phyloP scores from a whole-genome alignment of 768 basidiomycete genomes.

The Rhizopogon rudus region DNA sequence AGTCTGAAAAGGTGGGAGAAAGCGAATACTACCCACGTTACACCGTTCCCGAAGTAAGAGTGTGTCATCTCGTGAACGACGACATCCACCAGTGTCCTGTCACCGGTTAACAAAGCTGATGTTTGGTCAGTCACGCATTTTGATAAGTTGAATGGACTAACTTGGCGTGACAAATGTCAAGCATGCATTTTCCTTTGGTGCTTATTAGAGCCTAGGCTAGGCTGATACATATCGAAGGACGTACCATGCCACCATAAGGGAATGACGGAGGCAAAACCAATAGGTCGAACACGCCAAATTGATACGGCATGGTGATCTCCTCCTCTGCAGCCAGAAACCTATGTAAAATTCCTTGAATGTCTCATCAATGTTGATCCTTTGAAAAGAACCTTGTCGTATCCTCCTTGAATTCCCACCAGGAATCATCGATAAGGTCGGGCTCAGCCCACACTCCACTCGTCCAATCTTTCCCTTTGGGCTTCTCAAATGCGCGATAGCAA shows the following conservation, averaged over 20 bases:
- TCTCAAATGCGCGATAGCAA: constrained; percentile 61
- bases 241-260: constrained; percentile 88
- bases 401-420: constrained; percentile 84
- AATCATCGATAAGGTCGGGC: constrained; percentile 70
- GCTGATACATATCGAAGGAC: background rate
- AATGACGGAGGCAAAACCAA: constrained; percentile 88
- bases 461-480: constrained; percentile 64
- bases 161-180: constrained; percentile 87
- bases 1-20: constrained; percentile 1
- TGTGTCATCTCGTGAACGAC: constrained; percentile 85
- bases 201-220: background rate
- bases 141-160: constrained; percentile 25
- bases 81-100: constrained; percentile 82
- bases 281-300: constrained; percentile 85
- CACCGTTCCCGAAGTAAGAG: constrained; percentile 91
- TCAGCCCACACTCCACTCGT: constrained; percentile 88
- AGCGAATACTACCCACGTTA: constrained; percentile 49
- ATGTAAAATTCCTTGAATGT: background rate
- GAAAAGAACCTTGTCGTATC: constrained; percentile 66
- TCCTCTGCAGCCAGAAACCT: constrained; percentile 74
- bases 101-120: constrained; percentile 78
- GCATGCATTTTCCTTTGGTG: constrained; percentile 78
- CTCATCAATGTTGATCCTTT: background rate
- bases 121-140: background rate
- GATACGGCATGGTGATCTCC: constrained; percentile 72